Evolutionary conservation across 2,329 filamentous ascomycete species (phyloP), one percentile per base, ranked within the genome.

Genomic region (Huntiella savannae): DNA sequence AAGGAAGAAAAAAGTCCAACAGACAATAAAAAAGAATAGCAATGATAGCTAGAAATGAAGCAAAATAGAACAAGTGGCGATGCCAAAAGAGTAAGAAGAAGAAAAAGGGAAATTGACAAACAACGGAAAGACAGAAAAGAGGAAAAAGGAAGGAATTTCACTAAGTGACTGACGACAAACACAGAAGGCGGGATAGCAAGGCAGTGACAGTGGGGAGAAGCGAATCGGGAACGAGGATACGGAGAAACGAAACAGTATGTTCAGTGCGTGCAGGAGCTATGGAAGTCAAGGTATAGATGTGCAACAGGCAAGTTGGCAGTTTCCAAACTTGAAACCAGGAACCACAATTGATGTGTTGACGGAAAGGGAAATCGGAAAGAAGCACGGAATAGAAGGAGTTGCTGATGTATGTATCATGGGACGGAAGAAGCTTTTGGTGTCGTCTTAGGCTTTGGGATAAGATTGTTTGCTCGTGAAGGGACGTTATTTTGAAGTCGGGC

Each of bases 11-110:
- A n/a, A 28, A 39, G n/a, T 34, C n/a, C 10, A 16, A 39, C 13
- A 43, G 12, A 43, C 15, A 22, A 48, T 6, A 33, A 48, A 34
- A 28, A 48, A 22, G 15, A 32, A 48, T 19, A 47, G 12, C 15
- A 43, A 37, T 15, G 16, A 48, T 19, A 42, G 12, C 15, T 37
- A 37, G 38, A 42, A 43, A 15, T 35, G 45, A 39, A 44, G 36
- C 40, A 13, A 37, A 47, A 41, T 15, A 40, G 19, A 34, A 44
- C 17, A 35, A 11, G 16, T 45, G 36, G 13, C 6, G 33, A 45
- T 19, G 22, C 12, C 33, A 33, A 43, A 42, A 19, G 15, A 34
- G 33, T 17, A 33, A 45, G 22, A 45, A 19, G 13, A 28, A 15
- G 41, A 33, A 37, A 34, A 37, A 37, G 17, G 33, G 10, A 45